Base-by-base conservation (phyloP, 192 early-diverging fungal genomes). In the Coemansia javaensis region DNA sequence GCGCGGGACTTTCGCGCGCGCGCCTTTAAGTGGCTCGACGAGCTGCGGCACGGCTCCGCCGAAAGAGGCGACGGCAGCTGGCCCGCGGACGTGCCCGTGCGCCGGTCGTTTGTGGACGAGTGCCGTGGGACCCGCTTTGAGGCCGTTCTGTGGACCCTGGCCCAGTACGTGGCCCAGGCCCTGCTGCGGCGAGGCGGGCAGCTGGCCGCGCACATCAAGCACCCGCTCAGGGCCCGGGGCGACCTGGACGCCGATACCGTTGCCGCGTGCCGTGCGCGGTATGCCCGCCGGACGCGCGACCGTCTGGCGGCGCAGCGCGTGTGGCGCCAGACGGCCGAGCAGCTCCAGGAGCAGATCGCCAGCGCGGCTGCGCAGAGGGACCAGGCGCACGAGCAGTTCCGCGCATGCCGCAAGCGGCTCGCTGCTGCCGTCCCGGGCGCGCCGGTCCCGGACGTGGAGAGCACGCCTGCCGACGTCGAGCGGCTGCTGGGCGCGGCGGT, bases 21-120 rank as follows among this genome's bases (percentile, higher is more conserved):
- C 23, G 68, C 63, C 23, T 82, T 79, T 44, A 77, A 77, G 34
- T 79, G 79, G 79, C 56, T 84, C 6, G 82, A 84, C 33, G 70
- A 81, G 27, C 37, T 80, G 5, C 66, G 77, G n/a, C 78, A 75
- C 17, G 69, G 66, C 8, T 47, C 54, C 12, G 22, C 28, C 4
- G 57, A 65, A 12, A 11, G 24, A 2, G 34, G 32, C 16, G 60
- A 55, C 11, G 52, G 52, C 9, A 10, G 30, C 36, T 67, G 69
- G 68, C 64, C 69, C 1, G 7, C 16, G 4, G 45, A 50, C 2
- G 58, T 66, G 20, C 75, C 75, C 0, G 69, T 77, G 20, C 46
- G 75, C 12, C 23, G 68, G 18, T 73, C 75, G 27, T 59, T 56
- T 51, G 40, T 77, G 7, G 75, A 77, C 22, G 75, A 77, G 41